Evolutionary conservation across 1,284 basidiomycete species (phyloP).

Genomic region (Pascua sp.): DNA sequence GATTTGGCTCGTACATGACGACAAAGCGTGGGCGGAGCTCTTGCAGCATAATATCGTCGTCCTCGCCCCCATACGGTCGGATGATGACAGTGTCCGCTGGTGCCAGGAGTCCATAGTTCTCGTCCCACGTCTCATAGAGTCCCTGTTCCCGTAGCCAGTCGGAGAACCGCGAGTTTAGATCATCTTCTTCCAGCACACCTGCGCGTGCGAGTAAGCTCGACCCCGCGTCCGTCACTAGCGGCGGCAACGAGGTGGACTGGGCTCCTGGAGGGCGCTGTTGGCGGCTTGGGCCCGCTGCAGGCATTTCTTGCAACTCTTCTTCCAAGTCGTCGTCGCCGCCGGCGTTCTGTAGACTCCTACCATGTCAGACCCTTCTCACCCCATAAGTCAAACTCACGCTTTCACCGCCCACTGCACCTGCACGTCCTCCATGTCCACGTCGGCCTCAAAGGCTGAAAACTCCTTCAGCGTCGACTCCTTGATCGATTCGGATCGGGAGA

Average conservation of each 20-base stretch:
- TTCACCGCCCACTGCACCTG: slow-evolving; percentile 37
- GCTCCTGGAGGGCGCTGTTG: not conserved
- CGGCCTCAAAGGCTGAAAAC: slow-evolving; percentile 38
- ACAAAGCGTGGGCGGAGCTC: slow-evolving; percentile 89
- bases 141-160: slow-evolving; percentile 26
- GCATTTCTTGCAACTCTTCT: not conserved
- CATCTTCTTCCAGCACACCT: slow-evolving; percentile 42
- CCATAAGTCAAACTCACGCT: slow-evolving; percentile 12
- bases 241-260: not conserved
- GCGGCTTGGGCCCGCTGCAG: not conserved
- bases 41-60: slow-evolving; percentile 81
- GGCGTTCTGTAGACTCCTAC: slow-evolving; percentile 9
- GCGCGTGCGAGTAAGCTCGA: slow-evolving; percentile 24
- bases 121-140: slow-evolving; percentile 61
- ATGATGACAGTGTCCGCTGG: slow-evolving; percentile 81
- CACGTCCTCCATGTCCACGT: slow-evolving; percentile 20
- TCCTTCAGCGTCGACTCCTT: slow-evolving; percentile 33
- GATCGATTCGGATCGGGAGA: not conserved
- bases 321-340: not conserved
- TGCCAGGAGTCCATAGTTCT: slow-evolving; percentile 74
- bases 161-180: slow-evolving; percentile 25
- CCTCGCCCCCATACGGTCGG: slow-evolving; percentile 84
- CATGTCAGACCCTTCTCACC: not conserved
- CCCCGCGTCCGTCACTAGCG: slow-evolving; percentile 1
- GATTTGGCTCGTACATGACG: slow-evolving; percentile 91